These are phyloP conservation scores for Lactifluus echinatus DNA, from an alignment of 768 basidiomycete genomes.

Conservation along the genomic window DNA sequence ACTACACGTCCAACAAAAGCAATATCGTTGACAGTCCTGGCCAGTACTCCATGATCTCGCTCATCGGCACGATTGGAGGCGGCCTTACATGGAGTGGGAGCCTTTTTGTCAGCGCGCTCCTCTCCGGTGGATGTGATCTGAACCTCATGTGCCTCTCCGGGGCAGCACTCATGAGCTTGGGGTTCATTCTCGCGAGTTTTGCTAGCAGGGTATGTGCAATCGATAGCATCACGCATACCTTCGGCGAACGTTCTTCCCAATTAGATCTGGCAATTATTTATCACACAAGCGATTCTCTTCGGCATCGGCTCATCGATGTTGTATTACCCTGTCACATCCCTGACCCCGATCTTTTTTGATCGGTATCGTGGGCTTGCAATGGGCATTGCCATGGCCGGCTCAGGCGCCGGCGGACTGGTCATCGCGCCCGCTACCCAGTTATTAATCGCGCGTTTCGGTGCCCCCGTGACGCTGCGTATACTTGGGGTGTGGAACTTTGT, in stretches of 20 bases:
- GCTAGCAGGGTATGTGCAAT: conserved; percentile 26
- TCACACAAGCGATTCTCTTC: conserved; percentile 36
- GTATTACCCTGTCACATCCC: conserved; percentile 37
- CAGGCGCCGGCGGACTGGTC: conserved; percentile 37
- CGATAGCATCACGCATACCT: background rate
- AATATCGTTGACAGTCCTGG: conserved; percentile 30
- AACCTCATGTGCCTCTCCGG: conserved; percentile 32
- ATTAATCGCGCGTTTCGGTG: conserved; percentile 30
- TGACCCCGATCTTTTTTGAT: conserved; percentile 37
- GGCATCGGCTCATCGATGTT: conserved; percentile 37
- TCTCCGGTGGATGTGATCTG: conserved; percentile 29
- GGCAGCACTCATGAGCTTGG: conserved; percentile 35
- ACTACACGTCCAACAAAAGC: conserved; percentile 33
- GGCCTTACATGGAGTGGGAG: conserved; percentile 41
- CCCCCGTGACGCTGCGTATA: conserved; percentile 32
- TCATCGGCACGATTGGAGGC: conserved; percentile 37
- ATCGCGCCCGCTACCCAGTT: conserved; percentile 33
- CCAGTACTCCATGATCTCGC: conserved; percentile 34
- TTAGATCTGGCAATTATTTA: conserved; percentile 37
- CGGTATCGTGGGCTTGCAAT: conserved; percentile 39
- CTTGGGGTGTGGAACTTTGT: conserved; percentile 35
- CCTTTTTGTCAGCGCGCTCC: conserved; percentile 36
- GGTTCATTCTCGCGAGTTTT: conserved; percentile 35
- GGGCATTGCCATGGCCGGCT: conserved; percentile 35
- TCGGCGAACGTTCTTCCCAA: background rate